Evolutionary conservation across 495 filamentous ascomycete species (phyloP).

Genomic region (Podospora sp.): DNA sequence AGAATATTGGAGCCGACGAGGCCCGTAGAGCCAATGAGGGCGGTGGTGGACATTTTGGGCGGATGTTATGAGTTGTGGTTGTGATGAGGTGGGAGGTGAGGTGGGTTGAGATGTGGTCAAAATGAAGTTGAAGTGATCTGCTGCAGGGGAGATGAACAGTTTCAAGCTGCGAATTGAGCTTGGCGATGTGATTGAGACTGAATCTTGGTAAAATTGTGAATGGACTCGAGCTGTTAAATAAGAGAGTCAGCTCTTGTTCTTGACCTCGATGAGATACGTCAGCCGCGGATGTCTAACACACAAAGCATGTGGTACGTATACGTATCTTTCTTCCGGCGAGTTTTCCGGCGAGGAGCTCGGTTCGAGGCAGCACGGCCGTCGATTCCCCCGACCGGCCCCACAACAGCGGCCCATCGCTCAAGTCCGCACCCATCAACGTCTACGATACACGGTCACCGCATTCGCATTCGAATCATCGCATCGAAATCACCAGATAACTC

Average conservation of each 20-base stretch:
- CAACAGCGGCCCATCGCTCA: no score
- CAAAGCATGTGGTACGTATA: not conserved
- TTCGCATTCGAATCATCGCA: conserved; percentile 9
- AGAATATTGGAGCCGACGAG: conserved; percentile 61
- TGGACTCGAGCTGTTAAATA: not conserved
- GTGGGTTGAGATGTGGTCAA: not conserved
- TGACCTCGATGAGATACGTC: not conserved
- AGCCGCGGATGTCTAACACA: not conserved
- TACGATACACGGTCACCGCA: not conserved
- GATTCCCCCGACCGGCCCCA: no score
- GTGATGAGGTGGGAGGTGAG: not conserved
- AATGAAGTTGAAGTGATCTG: not conserved
- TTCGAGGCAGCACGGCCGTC: no score
- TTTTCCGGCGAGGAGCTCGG: no score
- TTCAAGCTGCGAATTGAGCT: not conserved
- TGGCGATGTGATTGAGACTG: not conserved
- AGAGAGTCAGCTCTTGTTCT: not conserved
- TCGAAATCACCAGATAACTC: not conserved
- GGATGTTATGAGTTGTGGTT: conserved; percentile 4
- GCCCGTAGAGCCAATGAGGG: conserved; percentile 60
- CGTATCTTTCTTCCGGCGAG: not conserved
- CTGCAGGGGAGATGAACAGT: not conserved
- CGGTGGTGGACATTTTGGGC: conserved; percentile 41
- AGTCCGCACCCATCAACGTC: not conserved
- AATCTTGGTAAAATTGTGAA: not conserved